Evolutionary conservation across 768 basidiomycete genomes (phyloP), one percentile per base, ranked within the genome.

Genomic region (Serendipita sp.): DNA sequence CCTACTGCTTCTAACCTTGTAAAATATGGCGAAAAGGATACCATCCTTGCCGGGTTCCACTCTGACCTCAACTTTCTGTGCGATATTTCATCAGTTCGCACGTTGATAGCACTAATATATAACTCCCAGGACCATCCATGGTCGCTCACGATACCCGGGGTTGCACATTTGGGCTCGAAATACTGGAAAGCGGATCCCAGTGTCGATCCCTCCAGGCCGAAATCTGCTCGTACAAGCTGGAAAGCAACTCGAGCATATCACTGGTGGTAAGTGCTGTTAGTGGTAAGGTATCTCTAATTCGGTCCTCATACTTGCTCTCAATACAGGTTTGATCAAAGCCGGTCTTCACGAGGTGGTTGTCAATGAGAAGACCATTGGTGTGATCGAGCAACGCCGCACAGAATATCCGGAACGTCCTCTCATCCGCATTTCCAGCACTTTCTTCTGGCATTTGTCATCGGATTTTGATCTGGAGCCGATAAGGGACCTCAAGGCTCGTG

Each of bases 291-390:
- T 47, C 46, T 10, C 18, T 28, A 10, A 4, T 1, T 48, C n/a
- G 51, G 69, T 70, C 28, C 63, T 70, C 53, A 74, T 76, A 3
- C 76, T 74, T 0, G 76, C 13, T 11, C 24, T 30, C 10, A 54
- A 46, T 46, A 7, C 34, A 60, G 56, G 94, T 0, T 75, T 94
- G 32, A 84, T 98, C 71, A 89, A 89, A 70, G 94, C 94, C 11
- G 94, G 94, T 3, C 95, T 81, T 72, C 94, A 98, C 69, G 94
- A 98, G 70, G 94, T 98, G 3, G 89, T 92, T 3, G 92, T 94
- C 45, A 96, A 89, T 64, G 81, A 84, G 24, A 81, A 79, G 16
- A 95, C 94, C 0, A 48, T 93, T 16, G 76, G 80, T 67, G 91
- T 90, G 66, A 83, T 93, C 58, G 79, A 83, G 64, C 75, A 77